Base-by-base conservation (phyloP, 2,329 filamentous ascomycete species). In the Juglanconis sp. region DNA sequence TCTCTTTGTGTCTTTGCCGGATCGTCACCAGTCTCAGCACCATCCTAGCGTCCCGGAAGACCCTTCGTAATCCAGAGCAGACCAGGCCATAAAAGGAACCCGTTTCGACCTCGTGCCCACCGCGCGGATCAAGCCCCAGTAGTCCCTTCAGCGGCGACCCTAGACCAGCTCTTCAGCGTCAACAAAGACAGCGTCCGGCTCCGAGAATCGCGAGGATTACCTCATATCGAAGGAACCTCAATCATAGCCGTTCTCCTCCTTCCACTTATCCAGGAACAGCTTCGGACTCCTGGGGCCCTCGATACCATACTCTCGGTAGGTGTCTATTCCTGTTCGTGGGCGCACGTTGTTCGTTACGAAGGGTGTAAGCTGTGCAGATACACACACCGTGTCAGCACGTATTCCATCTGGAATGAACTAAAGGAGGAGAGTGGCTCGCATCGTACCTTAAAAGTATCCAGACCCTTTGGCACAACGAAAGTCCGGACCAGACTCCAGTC, bases 401-500 rank as follows among this genome's bases (percentile, higher is more conserved):
- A 31, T 13, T n/a, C 36, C 38, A 40, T 24, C 11, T 24, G 24
- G 24, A 24, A 24, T 24, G 24, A 24, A 24, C 24, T 24, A 24
- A 24, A 24, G 24, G 24, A 24, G 24, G 24, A 24, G 24, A 24
- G 24, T 24, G 24, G 24, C 24, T 24, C 24, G 24, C 11, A 11
- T 66, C 78, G 31, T 74, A 95, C 92, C 79, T 89, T 89, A 76
- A 91, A 95, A 5, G 83, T 81, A 31, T 81, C 80, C 62, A 96
- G 74, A 51, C 82, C 80, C 44, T 86, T 75, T 0, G 94, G 93
- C 68, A 91, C 91, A 59, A 90, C 89, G 73, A 92, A 99, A 57
- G 93, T 96, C 75, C 94, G 88, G 70, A 98, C 91, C 77, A 96
- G 96, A 59, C 81, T 76, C 82, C 84, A 96, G 66, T 98, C 90